Evolutionary conservation across 225 moss, liverwort and hornwort species (phyloP), one percentile per base, ranked within the genome.

Genomic region (Sphagnum tenellum): DNA sequence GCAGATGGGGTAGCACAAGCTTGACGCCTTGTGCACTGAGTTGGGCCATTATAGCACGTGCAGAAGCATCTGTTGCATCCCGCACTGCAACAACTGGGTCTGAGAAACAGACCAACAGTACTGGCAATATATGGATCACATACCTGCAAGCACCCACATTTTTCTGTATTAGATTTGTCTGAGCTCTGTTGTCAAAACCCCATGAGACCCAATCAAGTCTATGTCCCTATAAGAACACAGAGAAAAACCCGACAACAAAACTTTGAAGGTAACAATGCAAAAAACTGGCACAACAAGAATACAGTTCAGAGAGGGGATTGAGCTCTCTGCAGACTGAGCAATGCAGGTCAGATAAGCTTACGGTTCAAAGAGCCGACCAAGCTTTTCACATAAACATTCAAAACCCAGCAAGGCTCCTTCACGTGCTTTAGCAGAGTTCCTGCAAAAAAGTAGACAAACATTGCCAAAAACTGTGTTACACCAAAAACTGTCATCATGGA

Each of bases 11-110:
- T 67, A 99, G 87, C 55, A 99, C 90, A 68, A 99, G 93, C 67
- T 99, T 99, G 56, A 99, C 98, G 56, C 98, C 93, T 73, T 87
- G 98, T 61, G 89, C 98, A 79, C 87, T 99, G 7, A 99, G 78
- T 73, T 99, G 93, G 63, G 93, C 90, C 98, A 99, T 99, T 59
- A 99, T 99, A 50, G 98, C 89, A 81, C 98, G 98, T 13, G 98
- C 86, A 55, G 89, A 93, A 67, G 82, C 90, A 77, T 99, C 87
- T 59, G 98, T 87, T 70, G 98, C 93, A 72, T 93, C 90, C 74
- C 98, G 90, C 53, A 99, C 98, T 71, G 98, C 98, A 64, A 93
- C 78, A 69, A 99, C 98, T 81, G 81, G 98, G 81, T 99, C 98
- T 72, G 98, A 99, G 73, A 99, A 99, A 86, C 98, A 93, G 67